Evolutionary conservation across 495 filamentous ascomycete species (phyloP), one percentile per base, ranked within the genome.

Genomic region (Podospora pseudoanserina): DNA sequence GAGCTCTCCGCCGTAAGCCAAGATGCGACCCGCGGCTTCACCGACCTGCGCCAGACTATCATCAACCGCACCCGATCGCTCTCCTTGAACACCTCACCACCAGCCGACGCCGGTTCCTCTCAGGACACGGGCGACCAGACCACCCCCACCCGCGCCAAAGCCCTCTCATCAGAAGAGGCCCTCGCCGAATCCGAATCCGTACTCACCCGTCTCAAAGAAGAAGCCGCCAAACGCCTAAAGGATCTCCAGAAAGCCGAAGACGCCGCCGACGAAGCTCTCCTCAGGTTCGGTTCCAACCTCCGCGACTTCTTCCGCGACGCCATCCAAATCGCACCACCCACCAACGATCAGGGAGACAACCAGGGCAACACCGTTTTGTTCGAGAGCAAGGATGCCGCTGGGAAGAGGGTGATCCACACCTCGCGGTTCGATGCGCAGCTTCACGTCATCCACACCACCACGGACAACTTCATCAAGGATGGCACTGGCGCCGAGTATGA

Each of bases 371-470:
- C 87, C 71, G 85, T 96, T 44, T 81, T 96, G 2, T 97, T 96
- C 71, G 94, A 97, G 83, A 95, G 91, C 76, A 94, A 93, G 79
- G 93, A 96, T 80, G 86, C 90, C 13, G 90, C 92, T 19, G 93
- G 94, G 44, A 96, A 92, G 82, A 81, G 93, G 58, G 92, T 97
- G 18, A 93, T 97, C 66, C 94, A 97, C 78, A 91, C 91, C 4
- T 97, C 93, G 61, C 88, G 95, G 60, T 93, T 97, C 75, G 95
- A 99, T 71, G 95, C 95, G 3, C 95, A 97, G 75, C 83, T 99
- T 56, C 95, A 99, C 74, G 91, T 96, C 15, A 91, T 99, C 60
- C 95, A 99, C 79, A 92, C 91, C 26, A 91, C 87, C 32, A 73
- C 89, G 55, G 92, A 95, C 65, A 92, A 91, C 71, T 97, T 99